Conservation (phyloP, 176 grass and related monocot species). For the Alopecurus myosuroides region DNA sequence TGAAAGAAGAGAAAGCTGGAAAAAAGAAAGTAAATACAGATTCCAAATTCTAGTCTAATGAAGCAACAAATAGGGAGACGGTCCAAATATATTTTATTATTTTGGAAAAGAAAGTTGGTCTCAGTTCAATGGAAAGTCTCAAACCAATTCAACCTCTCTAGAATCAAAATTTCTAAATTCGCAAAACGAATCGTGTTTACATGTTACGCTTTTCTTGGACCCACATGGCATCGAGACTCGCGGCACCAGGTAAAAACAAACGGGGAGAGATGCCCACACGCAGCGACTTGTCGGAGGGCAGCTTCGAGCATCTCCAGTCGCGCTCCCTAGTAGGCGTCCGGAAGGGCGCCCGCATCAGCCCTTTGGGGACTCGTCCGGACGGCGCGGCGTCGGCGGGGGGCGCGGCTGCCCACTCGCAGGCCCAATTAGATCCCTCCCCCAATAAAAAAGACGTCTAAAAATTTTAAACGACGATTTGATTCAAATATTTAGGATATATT, state of each 20-base stretch:
- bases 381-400: too few relatives aligned
- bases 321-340: too few relatives aligned
- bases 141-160: background rate
- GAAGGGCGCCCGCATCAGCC: too few relatives aligned
- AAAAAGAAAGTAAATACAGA: too few relatives aligned
- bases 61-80: background rate
- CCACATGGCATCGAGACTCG: constrained; percentile 28
- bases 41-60: background rate
- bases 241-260: background rate
- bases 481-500: too few relatives aligned
- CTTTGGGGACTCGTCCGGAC: too few relatives aligned
- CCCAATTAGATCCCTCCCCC: too few relatives aligned
- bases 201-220: background rate
- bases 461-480: too few relatives aligned
- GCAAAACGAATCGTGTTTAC: background rate
- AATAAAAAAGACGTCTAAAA: too few relatives aligned
- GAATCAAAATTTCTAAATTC: background rate
- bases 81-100: background rate
- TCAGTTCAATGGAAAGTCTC: background rate
- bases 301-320: too few relatives aligned
- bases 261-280: background rate
- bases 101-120: background rate
- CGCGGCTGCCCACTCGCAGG: too few relatives aligned
- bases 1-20: too few relatives aligned
- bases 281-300: background rate